Evolutionary conservation across 2,329 filamentous ascomycete genomes (phyloP).

Genomic region (Tympanopsis confertula): DNA sequence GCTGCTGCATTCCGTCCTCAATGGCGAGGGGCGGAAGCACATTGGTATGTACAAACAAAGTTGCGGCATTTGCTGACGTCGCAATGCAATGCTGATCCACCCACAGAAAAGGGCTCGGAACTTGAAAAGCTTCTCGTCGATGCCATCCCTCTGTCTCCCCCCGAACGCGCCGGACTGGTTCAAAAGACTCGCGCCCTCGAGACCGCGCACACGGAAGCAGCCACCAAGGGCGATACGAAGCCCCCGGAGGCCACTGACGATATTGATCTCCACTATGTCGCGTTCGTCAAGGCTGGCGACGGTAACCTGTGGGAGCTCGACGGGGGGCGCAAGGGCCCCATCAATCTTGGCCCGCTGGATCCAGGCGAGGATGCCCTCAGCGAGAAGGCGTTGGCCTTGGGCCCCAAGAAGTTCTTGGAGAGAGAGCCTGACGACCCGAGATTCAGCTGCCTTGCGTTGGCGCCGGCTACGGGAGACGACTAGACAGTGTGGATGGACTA

Average conservation of each 20-base stretch:
- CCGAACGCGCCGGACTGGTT: slow-evolving; percentile 58
- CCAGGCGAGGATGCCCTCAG: slow-evolving; percentile 28
- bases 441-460: too few species aligned
- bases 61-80: neutral
- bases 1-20: slow-evolving; percentile 69
- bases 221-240: slow-evolving; percentile 63
- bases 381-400: neutral
- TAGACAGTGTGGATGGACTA: too few species aligned
- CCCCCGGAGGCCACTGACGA: slow-evolving; percentile 70
- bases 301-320: slow-evolving; percentile 62
- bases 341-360: slow-evolving; percentile 35
- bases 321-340: slow-evolving; percentile 53
- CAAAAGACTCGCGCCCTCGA: slow-evolving; percentile 70
- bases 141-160: slow-evolving; percentile 59
- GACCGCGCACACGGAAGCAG: slow-evolving; percentile 66
- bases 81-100: slow-evolving; percentile 15
- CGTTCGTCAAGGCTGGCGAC: slow-evolving; percentile 69
- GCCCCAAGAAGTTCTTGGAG: neutral
- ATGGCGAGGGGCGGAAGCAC: slow-evolving; percentile 57
- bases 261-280: slow-evolving; percentile 91
- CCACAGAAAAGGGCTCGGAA: slow-evolving; percentile 30
- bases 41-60: slow-evolving; percentile 31
- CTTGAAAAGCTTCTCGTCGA: slow-evolving; percentile 55
- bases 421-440: too few species aligned
- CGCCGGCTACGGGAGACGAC: too few species aligned